phyloP scores from a whole-genome alignment of 257 asterid species.

The Gynochthodes officinalis region DNA sequence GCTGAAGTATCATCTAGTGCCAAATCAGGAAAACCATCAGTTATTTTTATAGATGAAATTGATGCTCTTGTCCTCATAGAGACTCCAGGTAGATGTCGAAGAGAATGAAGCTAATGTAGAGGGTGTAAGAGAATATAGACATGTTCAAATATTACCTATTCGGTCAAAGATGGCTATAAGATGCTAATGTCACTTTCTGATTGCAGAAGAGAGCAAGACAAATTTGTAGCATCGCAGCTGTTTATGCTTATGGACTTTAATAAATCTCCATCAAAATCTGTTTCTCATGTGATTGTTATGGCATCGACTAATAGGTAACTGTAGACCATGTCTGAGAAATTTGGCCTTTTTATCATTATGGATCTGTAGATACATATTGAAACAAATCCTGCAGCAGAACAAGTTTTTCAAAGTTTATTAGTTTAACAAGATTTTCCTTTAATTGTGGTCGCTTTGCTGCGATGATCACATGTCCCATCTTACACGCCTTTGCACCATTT shows the following conservation, averaged over 20 bases:
- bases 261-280: conserved; percentile 41
- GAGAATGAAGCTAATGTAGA: background rate
- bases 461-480: background rate
- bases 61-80: conserved; percentile 91
- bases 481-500: background rate
- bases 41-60: conserved; percentile 91
- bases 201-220: conserved; percentile 82
- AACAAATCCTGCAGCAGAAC: background rate
- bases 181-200: conserved; percentile 12
- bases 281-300: conserved; percentile 74
- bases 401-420: background rate
- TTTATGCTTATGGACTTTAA: conserved; percentile 80
- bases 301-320: conserved; percentile 92
- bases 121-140: background rate
- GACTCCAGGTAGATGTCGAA: conserved; percentile 61
- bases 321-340: background rate
- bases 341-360: background rate
- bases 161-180: background rate
- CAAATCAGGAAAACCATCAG: conserved; percentile 72
- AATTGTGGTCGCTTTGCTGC: background rate
- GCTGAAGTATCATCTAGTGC: conserved; percentile 70
- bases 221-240: conserved; percentile 82
- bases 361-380: background rate
- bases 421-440: background rate
- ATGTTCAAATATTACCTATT: background rate